Evolutionary conservation across 139 green algal genomes (phyloP).

Genomic region (Chlamydomonas sp.): DNA sequence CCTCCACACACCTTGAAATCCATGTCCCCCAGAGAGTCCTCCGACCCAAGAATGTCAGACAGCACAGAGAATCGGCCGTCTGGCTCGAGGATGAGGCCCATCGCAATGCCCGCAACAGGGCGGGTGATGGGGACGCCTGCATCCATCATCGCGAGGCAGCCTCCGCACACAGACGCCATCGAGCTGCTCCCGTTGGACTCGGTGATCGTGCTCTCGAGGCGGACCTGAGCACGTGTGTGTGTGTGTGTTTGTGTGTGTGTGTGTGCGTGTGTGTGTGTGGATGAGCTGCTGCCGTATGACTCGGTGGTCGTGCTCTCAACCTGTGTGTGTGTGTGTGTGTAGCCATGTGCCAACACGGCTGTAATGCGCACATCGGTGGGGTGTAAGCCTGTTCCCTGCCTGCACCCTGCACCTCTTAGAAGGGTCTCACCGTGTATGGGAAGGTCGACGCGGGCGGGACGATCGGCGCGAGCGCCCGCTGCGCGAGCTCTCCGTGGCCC

Average conservation of each 20-base stretch:
- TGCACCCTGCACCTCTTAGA: too few species aligned
- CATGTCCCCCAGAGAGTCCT: conserved; percentile 97
- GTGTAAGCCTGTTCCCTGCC: too few species aligned
- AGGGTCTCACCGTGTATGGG: conserved; percentile 48
- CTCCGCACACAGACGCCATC: conserved; percentile 96
- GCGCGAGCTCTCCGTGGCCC: conserved; percentile 83
- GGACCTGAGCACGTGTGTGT: too few species aligned
- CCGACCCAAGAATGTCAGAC: conserved; percentile 89
- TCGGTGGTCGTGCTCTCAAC: conserved; percentile 95
- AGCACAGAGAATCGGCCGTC: conserved; percentile 54
- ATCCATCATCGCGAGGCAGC: conserved; percentile 87
- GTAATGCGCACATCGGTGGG: too few species aligned
- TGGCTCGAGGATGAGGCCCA: conserved; percentile 91
- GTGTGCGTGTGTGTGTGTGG: too few species aligned
- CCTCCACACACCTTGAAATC: conserved; percentile 99
- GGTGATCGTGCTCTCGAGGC: conserved; percentile 92
- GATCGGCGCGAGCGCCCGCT: conserved; percentile 72
- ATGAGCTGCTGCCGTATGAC: conserved; percentile 86
- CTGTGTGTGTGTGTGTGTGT: too few species aligned
- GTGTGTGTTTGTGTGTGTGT: too few species aligned
- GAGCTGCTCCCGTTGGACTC: conserved; percentile 92
- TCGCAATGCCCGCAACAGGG: conserved; percentile 90
- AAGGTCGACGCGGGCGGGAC: conserved; percentile 68
- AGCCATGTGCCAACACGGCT: neutral
- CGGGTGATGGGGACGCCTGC: conserved; percentile 84